Evolutionary conservation across 1,284 basidiomycete genomes (phyloP), one percentile per base, ranked within the genome.

Genomic region (Trichosporon sp.): DNA sequence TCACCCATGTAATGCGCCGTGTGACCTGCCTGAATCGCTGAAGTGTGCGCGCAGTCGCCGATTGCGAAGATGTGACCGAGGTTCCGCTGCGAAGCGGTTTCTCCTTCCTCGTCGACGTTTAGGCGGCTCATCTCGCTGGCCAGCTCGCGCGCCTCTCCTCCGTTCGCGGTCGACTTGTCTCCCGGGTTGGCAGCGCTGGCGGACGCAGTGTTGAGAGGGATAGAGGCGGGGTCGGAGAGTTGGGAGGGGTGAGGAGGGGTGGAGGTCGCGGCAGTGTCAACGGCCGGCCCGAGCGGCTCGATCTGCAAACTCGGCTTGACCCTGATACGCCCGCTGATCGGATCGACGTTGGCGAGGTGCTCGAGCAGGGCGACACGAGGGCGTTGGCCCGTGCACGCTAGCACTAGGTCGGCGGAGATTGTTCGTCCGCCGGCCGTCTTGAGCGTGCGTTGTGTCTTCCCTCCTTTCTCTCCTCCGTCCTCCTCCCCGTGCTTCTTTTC

Each of bases 341-440:
- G 72, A 59, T 86, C 81, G 52, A 90, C 82, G 1, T 84, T 82
- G 2, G 86, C 82, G 69, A 88, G 80, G 0, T 74, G 71, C 29
- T 74, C 78, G 27, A 92, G 78, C 40, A 91, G 74, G 0, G 76
- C 80, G 0, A 88, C 87, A 73, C 91, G 90, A 19, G 89, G 88
- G 36, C 80, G 82, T 77, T 90, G 89, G 7, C 89, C 89, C 0
- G 89, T 91, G 73, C 90, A 91, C 1, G 88, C 80, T 14, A 91
- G 83, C 87, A 90, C 79, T 6, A 89, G 75, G 71, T 89, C 87
- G 2, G 86, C 86, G 31, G 83, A 79, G 58, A 90, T 82, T 67
- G 85, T 84, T 19, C 84, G 79, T 0, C 88, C 88, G 36, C 82
- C 84, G 21, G 83, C 72, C 0, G 88, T 89, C 11, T 82, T 80